Evolutionary conservation across 1,284 basidiomycete species (phyloP).

Genomic region (Stereum hirsutum): DNA sequence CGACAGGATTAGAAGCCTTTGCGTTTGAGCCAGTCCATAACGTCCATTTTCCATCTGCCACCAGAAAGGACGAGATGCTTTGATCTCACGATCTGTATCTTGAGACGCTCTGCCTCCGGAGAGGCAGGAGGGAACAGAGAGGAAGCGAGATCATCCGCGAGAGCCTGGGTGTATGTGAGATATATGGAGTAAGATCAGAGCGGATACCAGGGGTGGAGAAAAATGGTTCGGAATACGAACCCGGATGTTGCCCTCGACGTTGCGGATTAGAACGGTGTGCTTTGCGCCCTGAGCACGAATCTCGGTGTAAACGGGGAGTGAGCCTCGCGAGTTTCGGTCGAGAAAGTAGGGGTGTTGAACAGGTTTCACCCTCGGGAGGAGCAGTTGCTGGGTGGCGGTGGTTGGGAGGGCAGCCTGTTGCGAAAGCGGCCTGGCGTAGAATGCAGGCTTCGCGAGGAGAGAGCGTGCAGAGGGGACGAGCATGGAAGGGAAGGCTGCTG

Average conservation of each 20-base stretch:
- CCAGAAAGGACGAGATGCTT: constrained; percentile 48
- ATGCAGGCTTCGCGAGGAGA: too few relatives aligned
- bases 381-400: not conserved
- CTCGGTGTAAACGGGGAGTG: constrained; percentile 66
- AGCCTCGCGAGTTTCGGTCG: constrained; percentile 51
- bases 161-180: constrained; percentile 25
- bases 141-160: constrained; percentile 39
- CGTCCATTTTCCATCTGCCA: constrained; percentile 47
- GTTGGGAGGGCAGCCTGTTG: not conserved
- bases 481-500: not conserved
- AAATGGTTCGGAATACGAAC: constrained; percentile 27
- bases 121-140: constrained; percentile 38
- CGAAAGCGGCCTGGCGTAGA: too few relatives aligned
- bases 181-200: constrained; percentile 3
- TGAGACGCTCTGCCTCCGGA: constrained; percentile 35
- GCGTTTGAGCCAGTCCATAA: constrained; percentile 41
- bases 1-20: constrained; percentile 3
- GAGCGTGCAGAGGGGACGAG: not conserved
- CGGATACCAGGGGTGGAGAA: constrained; percentile 7
- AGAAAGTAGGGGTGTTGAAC: constrained; percentile 41
- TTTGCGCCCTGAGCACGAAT: constrained; percentile 54
- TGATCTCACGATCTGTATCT: constrained; percentile 32
- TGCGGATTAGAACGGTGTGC: constrained; percentile 36
- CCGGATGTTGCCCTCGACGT: constrained; percentile 34
- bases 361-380: not conserved